Conservation (phyloP, 805 yeast genomes). For the Pichia kluyveri region DNA sequence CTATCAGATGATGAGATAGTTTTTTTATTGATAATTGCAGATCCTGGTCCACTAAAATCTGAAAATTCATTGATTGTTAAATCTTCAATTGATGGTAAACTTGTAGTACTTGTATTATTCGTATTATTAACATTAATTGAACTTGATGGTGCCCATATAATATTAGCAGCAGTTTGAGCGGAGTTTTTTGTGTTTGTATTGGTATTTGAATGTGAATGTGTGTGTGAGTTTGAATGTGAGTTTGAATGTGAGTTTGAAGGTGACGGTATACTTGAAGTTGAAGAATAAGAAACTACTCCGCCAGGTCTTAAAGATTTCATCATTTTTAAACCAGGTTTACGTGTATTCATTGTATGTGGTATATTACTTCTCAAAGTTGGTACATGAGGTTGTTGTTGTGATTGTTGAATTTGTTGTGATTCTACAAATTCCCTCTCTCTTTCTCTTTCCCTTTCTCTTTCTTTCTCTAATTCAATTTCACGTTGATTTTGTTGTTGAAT, state of each 20-base stretch:
- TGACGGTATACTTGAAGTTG: constrained; percentile 2
- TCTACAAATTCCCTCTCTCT: not conserved
- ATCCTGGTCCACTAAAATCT: not conserved
- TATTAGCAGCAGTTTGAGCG: constrained; percentile 29
- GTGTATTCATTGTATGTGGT: constrained; percentile 4
- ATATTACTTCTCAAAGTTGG: constrained; percentile 9
- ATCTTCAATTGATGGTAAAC: not conserved
- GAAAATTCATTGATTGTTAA: not conserved
- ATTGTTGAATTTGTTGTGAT: constrained; percentile 9
- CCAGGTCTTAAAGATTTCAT: constrained; percentile 5
- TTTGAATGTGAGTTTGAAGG: no score
- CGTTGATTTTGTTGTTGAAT: constrained; percentile 2
- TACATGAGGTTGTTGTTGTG: constrained; percentile 12
- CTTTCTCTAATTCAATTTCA: not conserved
- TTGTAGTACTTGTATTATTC: not conserved
- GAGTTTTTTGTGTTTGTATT: constrained; percentile 8
- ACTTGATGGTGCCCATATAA: constrained; percentile 30
- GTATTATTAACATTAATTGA: constrained; percentile 13
- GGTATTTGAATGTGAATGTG: no score
- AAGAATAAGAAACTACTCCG: constrained; percentile 4
- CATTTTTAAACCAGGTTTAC: constrained; percentile 7
- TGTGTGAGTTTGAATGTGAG: no score
- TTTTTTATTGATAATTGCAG: constrained; percentile 6
- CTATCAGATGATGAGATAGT: constrained; percentile 20
- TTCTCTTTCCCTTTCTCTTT: not conserved